phyloP scores from a whole-genome alignment of 164 flowering plant genomes.

The Tetrastigma voinierianum region DNA sequence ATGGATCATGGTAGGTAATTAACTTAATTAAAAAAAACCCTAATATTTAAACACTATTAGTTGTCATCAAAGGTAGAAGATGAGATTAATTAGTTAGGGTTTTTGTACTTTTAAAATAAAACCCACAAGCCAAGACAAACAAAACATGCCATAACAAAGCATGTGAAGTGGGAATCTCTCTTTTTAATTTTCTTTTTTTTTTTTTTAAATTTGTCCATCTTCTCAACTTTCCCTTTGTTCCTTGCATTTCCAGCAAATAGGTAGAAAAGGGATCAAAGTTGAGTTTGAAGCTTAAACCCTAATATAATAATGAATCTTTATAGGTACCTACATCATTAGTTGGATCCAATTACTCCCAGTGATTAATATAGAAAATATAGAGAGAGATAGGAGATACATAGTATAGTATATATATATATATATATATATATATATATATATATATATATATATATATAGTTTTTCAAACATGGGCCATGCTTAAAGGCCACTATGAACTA shows the following conservation, averaged over 20 bases:
- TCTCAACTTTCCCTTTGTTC: constrained; percentile 18
- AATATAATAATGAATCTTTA: constrained; percentile 6
- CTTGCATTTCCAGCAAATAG: constrained; percentile 31
- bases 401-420: no score
- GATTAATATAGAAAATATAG: constrained; percentile 1
- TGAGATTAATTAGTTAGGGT: constrained; percentile 1
- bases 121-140: constrained; percentile 26
- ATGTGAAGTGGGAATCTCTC: constrained; percentile 38
- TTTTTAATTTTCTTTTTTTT: constrained; percentile 30
- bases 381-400: no score
- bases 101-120: not conserved
- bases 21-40: not conserved
- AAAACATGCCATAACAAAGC: constrained; percentile 20
- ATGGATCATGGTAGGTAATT: not conserved
- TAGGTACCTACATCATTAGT: constrained; percentile 15
- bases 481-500: constrained; percentile 8
- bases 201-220: no score
- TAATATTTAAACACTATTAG: not conserved
- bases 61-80: not conserved
- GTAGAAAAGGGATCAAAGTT: constrained; percentile 9
- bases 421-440: no score
- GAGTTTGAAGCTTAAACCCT: not conserved
- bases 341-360: constrained; percentile 14
- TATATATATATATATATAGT: no score
- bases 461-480: not conserved